Base-by-base conservation (phyloP, 2,329 filamentous ascomycete genomes). In the Sporothrix inflata region DNA sequence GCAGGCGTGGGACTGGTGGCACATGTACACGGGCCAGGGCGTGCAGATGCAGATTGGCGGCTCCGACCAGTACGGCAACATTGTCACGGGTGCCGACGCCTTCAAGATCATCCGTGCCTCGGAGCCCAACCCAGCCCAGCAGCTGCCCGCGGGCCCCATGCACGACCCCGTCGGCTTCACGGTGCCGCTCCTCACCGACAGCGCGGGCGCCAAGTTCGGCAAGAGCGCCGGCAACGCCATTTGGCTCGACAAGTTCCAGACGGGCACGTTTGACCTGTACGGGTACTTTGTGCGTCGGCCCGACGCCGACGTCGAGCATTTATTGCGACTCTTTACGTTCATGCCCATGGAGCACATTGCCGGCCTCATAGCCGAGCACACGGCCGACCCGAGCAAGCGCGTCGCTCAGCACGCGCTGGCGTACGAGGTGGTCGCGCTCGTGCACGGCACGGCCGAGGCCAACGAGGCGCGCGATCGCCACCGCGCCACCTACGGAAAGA, bases 1-100 rank as follows among this genome's bases (percentile, higher is more conserved):
- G 77, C 96, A 99, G 80, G 94, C 92, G 27, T 98, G 94, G 92
- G 96, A 99, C 80, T 99, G 94, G 89, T 98, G 93, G 93, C 87
- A 92, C 76, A 87, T 98, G 83, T 97, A 92, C 81, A 80, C 77
- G 74, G 86, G 88, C 63, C 85, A 86, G 30, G 87, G 87, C 65
- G 86, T 94, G 11, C 91, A 94, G 78, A 88, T 98, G 79, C 94
- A 99, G 82, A 93, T 99, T 69, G 96, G 96, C 72, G 96, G 96
- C 51, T 94, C 94, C 7, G 96, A 99, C 79, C 96, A 99, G 82
- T 98, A 91, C 79, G 96, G 96, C 74, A 99, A 99, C 82, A 98
- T 99, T 75, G 88, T 97, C 38, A 90, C 94, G 14, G 96, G 96
- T 66, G 91, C 96, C 78, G 93, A 98, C 73, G 89, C 92, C 2